Conservation (phyloP, 2,329 filamentous ascomycete species). For the Hymenoscyphus linearis region DNA sequence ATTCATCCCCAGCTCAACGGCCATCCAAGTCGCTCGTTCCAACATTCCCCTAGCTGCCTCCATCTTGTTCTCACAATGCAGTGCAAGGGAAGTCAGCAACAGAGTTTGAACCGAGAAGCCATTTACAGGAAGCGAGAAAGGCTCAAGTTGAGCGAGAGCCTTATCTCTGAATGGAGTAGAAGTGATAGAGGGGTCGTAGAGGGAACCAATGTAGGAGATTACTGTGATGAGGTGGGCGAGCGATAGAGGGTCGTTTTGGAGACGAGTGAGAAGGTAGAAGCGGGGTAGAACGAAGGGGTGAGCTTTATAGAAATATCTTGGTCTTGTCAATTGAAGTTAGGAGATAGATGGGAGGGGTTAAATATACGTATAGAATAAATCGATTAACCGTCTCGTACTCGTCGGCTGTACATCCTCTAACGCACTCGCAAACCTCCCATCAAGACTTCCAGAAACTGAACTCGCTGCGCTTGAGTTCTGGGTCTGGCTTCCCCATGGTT, state of each 20-base stretch:
- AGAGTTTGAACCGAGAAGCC: constrained; percentile 35
- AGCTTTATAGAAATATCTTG: constrained; percentile 32
- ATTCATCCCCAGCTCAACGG: constrained; percentile 57
- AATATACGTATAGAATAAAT: constrained; percentile 25
- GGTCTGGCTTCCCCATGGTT: constrained; percentile 3
- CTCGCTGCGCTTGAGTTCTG: constrained; percentile 17
- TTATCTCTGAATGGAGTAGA: constrained; percentile 32
- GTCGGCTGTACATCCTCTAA: constrained; percentile 4
- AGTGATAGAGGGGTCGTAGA: constrained; percentile 31
- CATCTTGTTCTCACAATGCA: constrained; percentile 33
- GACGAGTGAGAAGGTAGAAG: constrained; percentile 30
- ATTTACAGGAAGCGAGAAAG: constrained; percentile 26
- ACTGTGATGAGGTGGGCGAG: constrained; percentile 29
- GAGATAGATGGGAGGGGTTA: constrained; percentile 3
- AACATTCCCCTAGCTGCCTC: constrained; percentile 28
- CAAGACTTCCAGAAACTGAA: constrained; percentile 7
- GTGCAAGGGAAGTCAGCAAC: constrained; percentile 34
- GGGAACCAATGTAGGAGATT: constrained; percentile 37
- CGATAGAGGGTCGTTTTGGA: constrained; percentile 32
- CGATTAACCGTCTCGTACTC: constrained; percentile 22
- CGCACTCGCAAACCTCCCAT: background rate
- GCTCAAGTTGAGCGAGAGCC: constrained; percentile 22
- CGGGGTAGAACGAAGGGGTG: constrained; percentile 36
- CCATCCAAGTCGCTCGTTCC: constrained; percentile 50
- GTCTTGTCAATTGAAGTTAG: constrained; percentile 21